phyloP scores from a whole-genome alignment of 192 early-diverging fungal species.

The Gaertneriomyces sp. region DNA sequence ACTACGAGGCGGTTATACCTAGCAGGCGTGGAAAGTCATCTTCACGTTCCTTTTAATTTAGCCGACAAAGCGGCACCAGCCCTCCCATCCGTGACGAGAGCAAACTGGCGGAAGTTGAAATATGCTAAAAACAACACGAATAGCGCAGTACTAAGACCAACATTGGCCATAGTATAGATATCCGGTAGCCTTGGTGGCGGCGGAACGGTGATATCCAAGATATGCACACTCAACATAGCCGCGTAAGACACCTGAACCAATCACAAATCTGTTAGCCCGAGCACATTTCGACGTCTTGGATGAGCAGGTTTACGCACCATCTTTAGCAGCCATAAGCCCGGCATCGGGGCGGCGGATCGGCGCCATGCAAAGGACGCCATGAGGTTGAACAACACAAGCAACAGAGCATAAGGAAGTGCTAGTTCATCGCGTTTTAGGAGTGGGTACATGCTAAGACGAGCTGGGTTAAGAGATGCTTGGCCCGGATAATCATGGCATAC shows the following conservation, averaged over 20 bases:
- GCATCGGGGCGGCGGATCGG: background rate
- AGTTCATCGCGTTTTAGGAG: slow-evolving; percentile 75
- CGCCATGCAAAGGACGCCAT: slow-evolving; percentile 37
- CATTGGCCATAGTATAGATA: slow-evolving; percentile 76
- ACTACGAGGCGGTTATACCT: too few species aligned
- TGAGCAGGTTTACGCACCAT: background rate
- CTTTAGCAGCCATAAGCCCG: background rate
- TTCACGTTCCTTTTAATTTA: background rate
- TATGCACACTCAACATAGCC: slow-evolving; percentile 55
- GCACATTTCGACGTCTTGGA: background rate
- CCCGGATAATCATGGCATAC: background rate
- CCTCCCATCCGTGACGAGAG: background rate
- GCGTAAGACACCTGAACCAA: slow-evolving; percentile 40
- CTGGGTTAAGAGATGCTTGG: background rate
- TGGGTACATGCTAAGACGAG: slow-evolving; percentile 72
- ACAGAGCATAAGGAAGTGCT: slow-evolving; percentile 64
- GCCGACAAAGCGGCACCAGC: too few species aligned
- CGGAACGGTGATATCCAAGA: slow-evolving; percentile 53
- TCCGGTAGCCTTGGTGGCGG: slow-evolving; percentile 76
- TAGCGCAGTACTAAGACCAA: slow-evolving; percentile 59
- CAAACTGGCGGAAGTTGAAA: slow-evolving; percentile 65
- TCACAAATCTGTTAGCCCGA: slow-evolving; percentile 11
- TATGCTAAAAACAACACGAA: slow-evolving; percentile 68
- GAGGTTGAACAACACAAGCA: slow-evolving; percentile 73
- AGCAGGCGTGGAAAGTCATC: too few species aligned